Evolutionary conservation across 2,329 filamentous ascomycete species (phyloP).

Genomic region (Scedosporium dehoogii): DNA sequence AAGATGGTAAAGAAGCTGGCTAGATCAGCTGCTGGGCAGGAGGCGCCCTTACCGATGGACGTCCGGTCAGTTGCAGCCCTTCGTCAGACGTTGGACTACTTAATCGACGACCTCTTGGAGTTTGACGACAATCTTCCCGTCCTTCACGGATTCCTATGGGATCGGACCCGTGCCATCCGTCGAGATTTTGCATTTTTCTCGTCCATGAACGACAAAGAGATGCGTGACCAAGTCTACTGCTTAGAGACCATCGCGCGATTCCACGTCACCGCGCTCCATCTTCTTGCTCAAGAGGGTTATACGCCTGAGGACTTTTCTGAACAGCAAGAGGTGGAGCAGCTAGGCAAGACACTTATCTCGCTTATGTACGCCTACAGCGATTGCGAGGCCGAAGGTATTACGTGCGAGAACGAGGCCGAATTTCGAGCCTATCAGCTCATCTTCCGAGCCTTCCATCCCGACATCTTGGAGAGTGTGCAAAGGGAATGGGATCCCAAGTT

Average conservation of each 20-base stretch:
- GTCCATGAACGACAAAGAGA: conserved; percentile 45
- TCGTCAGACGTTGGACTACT: conserved; percentile 50
- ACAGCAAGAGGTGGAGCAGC: conserved; percentile 58
- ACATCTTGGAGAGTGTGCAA: conserved; percentile 42
- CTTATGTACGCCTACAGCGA: conserved; percentile 58
- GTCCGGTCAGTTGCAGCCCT: conserved; percentile 52
- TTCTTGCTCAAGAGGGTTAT: conserved; percentile 47
- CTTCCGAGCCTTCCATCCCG: conserved; percentile 49
- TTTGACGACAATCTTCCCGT: conserved; percentile 43
- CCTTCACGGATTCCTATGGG: conserved; percentile 57
- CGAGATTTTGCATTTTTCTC: conserved; percentile 61
- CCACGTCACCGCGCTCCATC: conserved; percentile 54
- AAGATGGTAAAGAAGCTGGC: conserved; percentile 60
- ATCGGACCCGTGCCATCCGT: conserved; percentile 56
- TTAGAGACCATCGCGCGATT: conserved; percentile 58
- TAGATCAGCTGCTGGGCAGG: conserved; percentile 57
- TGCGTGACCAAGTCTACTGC: conserved; percentile 50
- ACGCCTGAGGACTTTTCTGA: conserved; percentile 52
- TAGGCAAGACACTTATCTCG: conserved; percentile 55
- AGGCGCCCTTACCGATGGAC: conserved; percentile 58
- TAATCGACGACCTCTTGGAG: conserved; percentile 48
- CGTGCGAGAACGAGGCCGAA: conserved; percentile 53
- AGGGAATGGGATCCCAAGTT: conserved; percentile 45
- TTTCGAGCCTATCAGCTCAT: conserved; percentile 57
- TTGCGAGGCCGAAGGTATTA: conserved; percentile 46